Base-by-base conservation (phyloP, 352 stramenopile species). In the Phytophthora uliginosa region DNA sequence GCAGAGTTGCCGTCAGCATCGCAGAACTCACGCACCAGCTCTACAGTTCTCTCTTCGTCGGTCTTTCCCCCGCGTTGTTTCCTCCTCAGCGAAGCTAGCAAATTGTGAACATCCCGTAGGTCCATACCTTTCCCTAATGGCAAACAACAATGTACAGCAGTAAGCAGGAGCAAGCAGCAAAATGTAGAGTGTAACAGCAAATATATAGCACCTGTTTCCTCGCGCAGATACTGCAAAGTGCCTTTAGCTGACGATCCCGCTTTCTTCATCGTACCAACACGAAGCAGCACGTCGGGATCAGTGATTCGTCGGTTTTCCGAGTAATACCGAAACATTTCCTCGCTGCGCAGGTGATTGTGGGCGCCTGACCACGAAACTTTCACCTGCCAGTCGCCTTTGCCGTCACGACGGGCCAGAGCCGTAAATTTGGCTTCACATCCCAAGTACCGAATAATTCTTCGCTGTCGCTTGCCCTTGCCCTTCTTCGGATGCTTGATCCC, bases 21-120 rank as follows among this genome's bases (percentile, higher is more conserved):
- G 18, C 66, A 54, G 50, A 69, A 73, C 66, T 64, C 66, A 69
- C 53, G 31, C 17, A 73, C 33, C 3, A 59, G 15, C 8, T 48
- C 40, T 13, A 48, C 22, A 7, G 28, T 59, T 1, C 34, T 7
- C 20, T 51, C 53, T 68, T 68, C 59, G 22, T 73, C 50, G 15
- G 38, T 42, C 36, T 57, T 50, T 4, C 52, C 59, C 34, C 12
- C 17, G 20, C 18, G 24, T 4, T n/a, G 5, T 10, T 42, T 7
- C 7, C 48, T 47, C 5, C 38, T 31, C 2, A 3, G 31, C 33
- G 12, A 26, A 26, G 31, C 52, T 4, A 73, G 1, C 9, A 63
- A 33, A 45, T 69, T 73, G 40, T 69, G 58, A 0, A 73, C 59
- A 15, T 73, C 57, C 4, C 42, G 48, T 18, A 69, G 28, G 4